phyloP scores from a whole-genome alignment of 164 flowering plant genomes.

The Stephania yunnanensis region DNA sequence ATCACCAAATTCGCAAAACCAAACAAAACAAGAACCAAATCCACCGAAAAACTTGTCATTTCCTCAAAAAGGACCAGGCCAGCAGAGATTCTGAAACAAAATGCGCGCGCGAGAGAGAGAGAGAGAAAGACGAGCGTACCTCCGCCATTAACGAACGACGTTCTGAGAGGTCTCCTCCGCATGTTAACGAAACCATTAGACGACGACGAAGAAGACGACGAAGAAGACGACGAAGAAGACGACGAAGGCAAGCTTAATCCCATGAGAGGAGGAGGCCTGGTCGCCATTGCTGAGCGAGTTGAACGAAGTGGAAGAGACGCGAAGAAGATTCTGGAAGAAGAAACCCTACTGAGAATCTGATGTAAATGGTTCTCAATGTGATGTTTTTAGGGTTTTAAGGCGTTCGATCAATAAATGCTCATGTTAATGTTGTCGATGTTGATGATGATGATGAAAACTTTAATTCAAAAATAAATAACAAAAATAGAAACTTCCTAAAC shows the following conservation, averaged over 20 bases:
- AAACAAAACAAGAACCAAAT: no score
- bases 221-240: no score
- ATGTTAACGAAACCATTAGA: background rate
- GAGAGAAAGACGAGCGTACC: background rate
- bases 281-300: background rate
- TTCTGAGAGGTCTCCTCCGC: constrained; percentile 3
- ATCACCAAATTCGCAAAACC: no score
- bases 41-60: no score
- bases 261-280: background rate
- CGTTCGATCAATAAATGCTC: background rate
- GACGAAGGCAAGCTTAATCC: constrained; percentile 1
- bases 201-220: background rate
- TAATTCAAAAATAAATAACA: no score
- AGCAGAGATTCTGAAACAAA: background rate
- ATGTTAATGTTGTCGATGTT: no score
- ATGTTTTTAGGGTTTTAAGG: no score
- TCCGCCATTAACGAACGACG: background rate
- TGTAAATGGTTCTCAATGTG: no score
- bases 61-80: background rate
- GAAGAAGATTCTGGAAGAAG: no score
- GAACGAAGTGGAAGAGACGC: background rate
- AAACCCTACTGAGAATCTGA: background rate
- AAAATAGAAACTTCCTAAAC: no score
- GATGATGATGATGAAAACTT: no score
- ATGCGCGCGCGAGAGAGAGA: background rate